Evolutionary conservation across 345 rosid genomes (phyloP).

Genomic region (Populus tremula): DNA sequence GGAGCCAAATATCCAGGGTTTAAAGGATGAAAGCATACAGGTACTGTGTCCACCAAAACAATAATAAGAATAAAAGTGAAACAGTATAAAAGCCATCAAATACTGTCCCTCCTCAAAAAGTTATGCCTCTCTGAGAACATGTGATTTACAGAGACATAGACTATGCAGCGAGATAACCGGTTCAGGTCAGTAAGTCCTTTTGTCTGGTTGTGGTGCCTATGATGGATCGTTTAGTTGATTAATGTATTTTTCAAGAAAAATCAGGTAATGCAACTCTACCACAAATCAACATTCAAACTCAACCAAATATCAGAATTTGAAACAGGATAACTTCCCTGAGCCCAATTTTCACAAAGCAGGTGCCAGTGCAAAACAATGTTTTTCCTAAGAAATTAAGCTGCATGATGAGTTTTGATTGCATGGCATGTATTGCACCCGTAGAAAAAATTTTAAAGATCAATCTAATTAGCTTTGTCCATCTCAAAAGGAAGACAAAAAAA

Average conservation of each 20-base stretch:
- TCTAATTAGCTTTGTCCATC: too few species aligned
- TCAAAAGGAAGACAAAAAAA: too few species aligned
- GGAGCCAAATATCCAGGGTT: not conserved
- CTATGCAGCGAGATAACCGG: not conserved
- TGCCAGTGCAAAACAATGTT: too few species aligned
- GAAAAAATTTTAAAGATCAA: too few species aligned
- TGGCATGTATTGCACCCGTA: too few species aligned
- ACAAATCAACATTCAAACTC: too few species aligned
- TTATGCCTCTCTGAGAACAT: not conserved
- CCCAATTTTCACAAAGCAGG: too few species aligned
- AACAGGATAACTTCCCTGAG: too few species aligned
- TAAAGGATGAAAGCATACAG: not conserved
- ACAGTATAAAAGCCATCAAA: not conserved
- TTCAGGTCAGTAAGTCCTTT: conserved; percentile 1
- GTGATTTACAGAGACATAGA: not conserved
- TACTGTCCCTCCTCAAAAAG: not conserved
- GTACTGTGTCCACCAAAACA: not conserved
- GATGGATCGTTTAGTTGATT: not conserved
- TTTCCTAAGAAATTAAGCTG: too few species aligned
- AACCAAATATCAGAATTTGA: too few species aligned
- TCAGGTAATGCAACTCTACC: not conserved
- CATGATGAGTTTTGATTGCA: too few species aligned
- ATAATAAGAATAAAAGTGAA: not conserved
- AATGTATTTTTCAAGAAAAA: not conserved
- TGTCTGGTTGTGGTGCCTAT: too few species aligned